Base-by-base conservation (phyloP, 257 asterid genomes). In the Verbascum thapsus region DNA sequence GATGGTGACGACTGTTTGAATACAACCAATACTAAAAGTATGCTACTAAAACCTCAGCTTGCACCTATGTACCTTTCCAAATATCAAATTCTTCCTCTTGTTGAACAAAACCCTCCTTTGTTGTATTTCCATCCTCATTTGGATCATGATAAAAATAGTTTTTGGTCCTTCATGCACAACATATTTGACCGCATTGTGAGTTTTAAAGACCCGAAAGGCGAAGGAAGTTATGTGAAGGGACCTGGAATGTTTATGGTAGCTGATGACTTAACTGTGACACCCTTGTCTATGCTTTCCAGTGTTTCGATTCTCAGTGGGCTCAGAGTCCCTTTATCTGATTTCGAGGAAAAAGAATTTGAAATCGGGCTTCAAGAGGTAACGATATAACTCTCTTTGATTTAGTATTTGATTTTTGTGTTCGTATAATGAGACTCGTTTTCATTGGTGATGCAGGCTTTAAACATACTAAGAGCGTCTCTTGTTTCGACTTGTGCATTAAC, bases 231-330 rank as follows among this genome's bases (percentile, higher is more conserved):
- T 52, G 75, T 74, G 18, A 7, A 15, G 12, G 66, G 53, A 6
- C 10, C 53, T 1, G 7, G 8, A 8, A 17, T 35, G 52, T 76
- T 17, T 30, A 15, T 47, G 60, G 73, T 72, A 11, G 49, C 59
- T 8, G 68, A 76, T 43, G 61, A 72, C 54, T 61, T 76, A 18
- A 54, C 54, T 4, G 67, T 76, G 22, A 61, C 53, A 3, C 70
- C 70, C 3, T 22, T 60, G 47, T 30, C 15, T 16, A 7, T 48
- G 16, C 12, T 1, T 23, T 42, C 68, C 0, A 3, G 7, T 6
- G 5, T 64, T 13, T 32, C 76, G 0, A 0, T 23, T 32, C 64
- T 72, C n/a, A 22, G 13, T 12, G 20, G 2, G 35, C 1, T 32
- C 55, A 57, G 48, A 0, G 30, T 72, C 47, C 15, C 66, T 7